These are phyloP conservation scores for Neohortaea acidophila DNA, from an alignment of 495 filamentous ascomycete genomes.

Conservation along the genomic window DNA sequence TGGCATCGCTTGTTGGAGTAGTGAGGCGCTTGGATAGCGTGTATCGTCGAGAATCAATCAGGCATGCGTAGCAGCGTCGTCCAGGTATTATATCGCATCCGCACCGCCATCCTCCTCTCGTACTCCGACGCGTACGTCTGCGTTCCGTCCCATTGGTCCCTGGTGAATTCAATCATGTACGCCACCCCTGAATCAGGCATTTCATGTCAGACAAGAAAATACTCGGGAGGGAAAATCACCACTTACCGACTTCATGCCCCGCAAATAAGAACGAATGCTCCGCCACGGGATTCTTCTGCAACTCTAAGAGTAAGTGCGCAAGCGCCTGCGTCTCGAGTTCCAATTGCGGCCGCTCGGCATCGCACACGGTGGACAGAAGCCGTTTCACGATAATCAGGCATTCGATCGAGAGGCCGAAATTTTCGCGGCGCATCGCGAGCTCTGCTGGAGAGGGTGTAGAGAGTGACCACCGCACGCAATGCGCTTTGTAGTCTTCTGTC, in stretches of 20 bases:
- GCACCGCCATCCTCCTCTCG: background rate
- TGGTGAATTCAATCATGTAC: slow-evolving; percentile 13
- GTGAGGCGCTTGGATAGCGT: background rate
- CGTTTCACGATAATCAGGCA: slow-evolving; percentile 15
- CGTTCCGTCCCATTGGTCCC: slow-evolving; percentile 9
- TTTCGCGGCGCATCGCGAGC: slow-evolving; percentile 8
- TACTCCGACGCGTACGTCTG: background rate
- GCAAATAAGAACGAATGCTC: slow-evolving; percentile 15
- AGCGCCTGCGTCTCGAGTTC: slow-evolving; percentile 16
- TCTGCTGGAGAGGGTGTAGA: slow-evolving; percentile 4
- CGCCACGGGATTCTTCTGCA: slow-evolving; percentile 11
- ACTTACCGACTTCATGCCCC: slow-evolving; percentile 12
- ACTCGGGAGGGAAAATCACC: too few relatives aligned
- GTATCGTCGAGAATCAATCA: slow-evolving; percentile 2
- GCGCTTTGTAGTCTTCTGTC: slow-evolving; percentile 15
- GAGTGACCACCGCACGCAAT: slow-evolving; percentile 10
- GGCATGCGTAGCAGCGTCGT: slow-evolving; percentile 10
- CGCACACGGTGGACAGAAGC: slow-evolving; percentile 11
- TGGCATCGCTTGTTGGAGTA: too few relatives aligned
- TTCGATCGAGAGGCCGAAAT: slow-evolving; percentile 10
- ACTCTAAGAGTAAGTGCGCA: slow-evolving; percentile 12
- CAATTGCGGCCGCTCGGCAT: slow-evolving; percentile 6
- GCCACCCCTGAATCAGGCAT: too few relatives aligned
- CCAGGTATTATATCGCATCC: slow-evolving; percentile 11
- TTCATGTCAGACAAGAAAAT: too few relatives aligned